phyloP scores from a whole-genome alignment of 2,329 filamentous ascomycete genomes.

The Davidsoniella neocaledoniae region DNA sequence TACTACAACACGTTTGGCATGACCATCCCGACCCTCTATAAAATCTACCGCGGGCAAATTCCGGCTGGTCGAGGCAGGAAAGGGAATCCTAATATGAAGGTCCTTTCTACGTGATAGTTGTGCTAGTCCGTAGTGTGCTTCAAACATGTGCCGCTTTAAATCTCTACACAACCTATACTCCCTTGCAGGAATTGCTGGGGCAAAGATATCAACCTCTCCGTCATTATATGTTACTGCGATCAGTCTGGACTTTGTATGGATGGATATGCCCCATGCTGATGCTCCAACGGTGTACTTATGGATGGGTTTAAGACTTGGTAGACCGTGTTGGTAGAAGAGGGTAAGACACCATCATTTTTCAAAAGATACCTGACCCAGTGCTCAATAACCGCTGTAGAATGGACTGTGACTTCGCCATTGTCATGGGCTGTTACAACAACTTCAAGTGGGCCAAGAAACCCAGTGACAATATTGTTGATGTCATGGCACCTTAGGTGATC shows the following conservation, averaged over 20 bases:
- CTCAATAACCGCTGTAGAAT: slow-evolving; percentile 41
- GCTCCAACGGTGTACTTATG: slow-evolving; percentile 32
- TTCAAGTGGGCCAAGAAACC: slow-evolving; percentile 52
- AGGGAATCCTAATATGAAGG: neutral
- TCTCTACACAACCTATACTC: too few relatives aligned
- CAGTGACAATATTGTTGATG: slow-evolving; percentile 53
- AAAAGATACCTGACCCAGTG: slow-evolving; percentile 22
- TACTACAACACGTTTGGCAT: slow-evolving; percentile 33
- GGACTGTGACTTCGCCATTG: slow-evolving; percentile 59
- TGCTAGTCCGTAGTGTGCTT: neutral
- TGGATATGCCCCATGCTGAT: slow-evolving; percentile 9
- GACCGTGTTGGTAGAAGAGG: neutral
- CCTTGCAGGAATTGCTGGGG: slow-evolving; percentile 18
- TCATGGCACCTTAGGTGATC: slow-evolving; percentile 36
- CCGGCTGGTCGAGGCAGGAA: slow-evolving; percentile 3
- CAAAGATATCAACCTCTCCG: slow-evolving; percentile 35
- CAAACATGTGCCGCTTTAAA: slow-evolving; percentile 8
- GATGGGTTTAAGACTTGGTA: slow-evolving; percentile 29
- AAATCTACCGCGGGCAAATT: slow-evolving; percentile 41
- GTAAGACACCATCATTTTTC: slow-evolving; percentile 13
- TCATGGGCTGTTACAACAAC: slow-evolving; percentile 52
- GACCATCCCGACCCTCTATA: slow-evolving; percentile 27
- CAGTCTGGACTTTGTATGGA: slow-evolving; percentile 8
- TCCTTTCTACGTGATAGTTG: neutral
- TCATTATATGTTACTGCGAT: slow-evolving; percentile 55